A percentile compares a stretch with the other conserved stretches of the same genome.
Conservation (phyloP, 352 stramenopile species). For the Pythium plurisporium region DNA sequence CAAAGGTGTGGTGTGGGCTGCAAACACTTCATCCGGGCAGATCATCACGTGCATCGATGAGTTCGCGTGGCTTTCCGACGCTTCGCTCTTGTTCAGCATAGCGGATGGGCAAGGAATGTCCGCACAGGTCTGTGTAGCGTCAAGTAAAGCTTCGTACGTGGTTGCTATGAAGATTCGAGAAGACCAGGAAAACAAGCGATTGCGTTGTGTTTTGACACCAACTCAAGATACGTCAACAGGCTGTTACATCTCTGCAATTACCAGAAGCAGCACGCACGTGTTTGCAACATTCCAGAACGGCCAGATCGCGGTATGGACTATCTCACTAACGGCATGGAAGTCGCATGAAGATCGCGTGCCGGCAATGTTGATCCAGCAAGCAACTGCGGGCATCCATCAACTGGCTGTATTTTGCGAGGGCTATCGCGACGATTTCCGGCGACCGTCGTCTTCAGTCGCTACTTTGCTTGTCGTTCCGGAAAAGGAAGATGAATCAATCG, state of each 20-base stretch:
- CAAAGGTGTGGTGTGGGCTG: no score
- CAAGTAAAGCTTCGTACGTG: constrained; percentile 4
- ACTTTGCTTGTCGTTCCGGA: background rate
- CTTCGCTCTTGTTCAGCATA: background rate
- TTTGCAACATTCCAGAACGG: constrained; percentile 2
- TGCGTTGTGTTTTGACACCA: background rate
- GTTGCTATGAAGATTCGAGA: background rate
- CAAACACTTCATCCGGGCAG: background rate
- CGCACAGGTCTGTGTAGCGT: background rate
- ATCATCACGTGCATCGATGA: constrained; percentile 10
- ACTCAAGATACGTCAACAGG: background rate
- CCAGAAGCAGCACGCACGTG: background rate
- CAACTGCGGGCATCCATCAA: background rate
- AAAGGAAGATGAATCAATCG: background rate
- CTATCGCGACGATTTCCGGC: background rate
- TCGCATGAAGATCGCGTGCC: background rate
- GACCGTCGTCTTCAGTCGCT: background rate
- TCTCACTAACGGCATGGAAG: background rate
- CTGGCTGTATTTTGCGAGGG: background rate
- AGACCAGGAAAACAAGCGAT: background rate
- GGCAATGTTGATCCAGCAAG: background rate
- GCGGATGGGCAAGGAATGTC: background rate
- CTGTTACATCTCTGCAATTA: background rate
- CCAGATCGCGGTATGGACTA: background rate
- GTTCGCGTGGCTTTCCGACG: constrained; percentile 5